phyloP scores from a whole-genome alignment of 202 grass and related monocot genomes.

The Cymbopogon flexuosus region DNA sequence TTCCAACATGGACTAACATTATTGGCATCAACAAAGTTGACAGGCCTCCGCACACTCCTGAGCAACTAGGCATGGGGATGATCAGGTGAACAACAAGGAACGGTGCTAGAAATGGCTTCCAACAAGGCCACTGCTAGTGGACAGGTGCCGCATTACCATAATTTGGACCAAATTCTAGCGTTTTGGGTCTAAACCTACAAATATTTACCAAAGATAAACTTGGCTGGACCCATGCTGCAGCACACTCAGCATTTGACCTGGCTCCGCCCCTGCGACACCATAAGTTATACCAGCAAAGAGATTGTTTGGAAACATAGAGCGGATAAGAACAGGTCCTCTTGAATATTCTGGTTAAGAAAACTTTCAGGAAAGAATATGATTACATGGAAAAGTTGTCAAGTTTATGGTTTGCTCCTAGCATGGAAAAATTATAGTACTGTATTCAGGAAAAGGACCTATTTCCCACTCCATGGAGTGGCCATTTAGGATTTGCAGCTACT shows the following conservation, averaged over 20 bases:
- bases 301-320: neutral
- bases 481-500: neutral
- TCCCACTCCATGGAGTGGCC: neutral
- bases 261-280: neutral
- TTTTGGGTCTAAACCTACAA: neutral
- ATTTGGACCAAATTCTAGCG: neutral
- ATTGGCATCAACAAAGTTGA: neutral
- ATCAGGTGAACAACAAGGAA: neutral
- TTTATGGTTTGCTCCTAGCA: neutral
- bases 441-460: neutral
- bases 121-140: neutral
- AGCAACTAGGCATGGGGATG: neutral
- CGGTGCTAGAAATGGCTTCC: neutral
- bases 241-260: neutral
- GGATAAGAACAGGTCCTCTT: neutral
- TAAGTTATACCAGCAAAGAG: neutral
- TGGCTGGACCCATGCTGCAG: neutral
- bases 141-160: neutral
- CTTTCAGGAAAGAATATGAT: neutral
- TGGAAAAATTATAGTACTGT: neutral
- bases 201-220: neutral
- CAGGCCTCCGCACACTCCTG: neutral
- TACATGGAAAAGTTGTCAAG: no score
- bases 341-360: constrained; percentile 12
- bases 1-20: neutral